These are phyloP conservation scores for Lathyrus tuberosus DNA, from an alignment of 306 rosid genomes.

Conservation along the genomic window DNA sequence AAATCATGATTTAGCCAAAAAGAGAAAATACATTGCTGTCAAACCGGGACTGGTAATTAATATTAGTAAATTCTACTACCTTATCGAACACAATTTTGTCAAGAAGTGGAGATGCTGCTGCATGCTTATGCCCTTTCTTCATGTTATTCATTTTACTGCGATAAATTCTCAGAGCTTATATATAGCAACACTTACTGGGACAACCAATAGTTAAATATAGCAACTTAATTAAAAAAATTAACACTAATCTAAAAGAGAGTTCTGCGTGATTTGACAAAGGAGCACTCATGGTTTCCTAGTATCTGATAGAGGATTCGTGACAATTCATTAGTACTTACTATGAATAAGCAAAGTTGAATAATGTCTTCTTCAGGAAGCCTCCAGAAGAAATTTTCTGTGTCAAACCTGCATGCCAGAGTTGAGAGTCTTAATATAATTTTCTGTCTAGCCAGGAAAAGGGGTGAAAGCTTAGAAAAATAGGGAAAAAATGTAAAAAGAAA, in stretches of 20 bases:
- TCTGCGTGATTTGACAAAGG: conserved; percentile 10
- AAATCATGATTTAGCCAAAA: conserved; percentile 39
- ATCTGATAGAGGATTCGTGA: conserved; percentile 7
- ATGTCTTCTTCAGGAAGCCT: conserved; percentile 64
- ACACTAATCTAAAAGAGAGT: conserved; percentile 22
- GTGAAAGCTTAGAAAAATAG: conserved; percentile 15
- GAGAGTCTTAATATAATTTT: conserved; percentile 22
- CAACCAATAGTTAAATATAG: conserved; percentile 16
- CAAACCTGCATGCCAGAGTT: conserved; percentile 64
- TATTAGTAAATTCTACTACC: conserved; percentile 50
- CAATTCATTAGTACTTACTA: conserved; percentile 59
- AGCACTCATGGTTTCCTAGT: conserved; percentile 5
- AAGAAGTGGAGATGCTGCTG: conserved; percentile 63
- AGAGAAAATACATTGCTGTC: conserved; percentile 11
- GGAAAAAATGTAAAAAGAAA: neutral
- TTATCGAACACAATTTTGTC: conserved; percentile 84
- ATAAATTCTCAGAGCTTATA: conserved; percentile 34
- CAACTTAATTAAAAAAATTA: conserved; percentile 5
- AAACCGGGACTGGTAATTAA: neutral
- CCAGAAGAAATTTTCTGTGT: conserved; percentile 79
- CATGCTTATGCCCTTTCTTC: conserved; percentile 68
- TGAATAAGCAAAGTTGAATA: conserved; percentile 78
- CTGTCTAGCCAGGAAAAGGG: neutral
- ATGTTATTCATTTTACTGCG: conserved; percentile 72
- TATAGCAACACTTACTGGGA: conserved; percentile 16